Evolutionary conservation across 192 early-diverging fungal genomes (phyloP).

Genomic region (Chytriomyces confervae): DNA sequence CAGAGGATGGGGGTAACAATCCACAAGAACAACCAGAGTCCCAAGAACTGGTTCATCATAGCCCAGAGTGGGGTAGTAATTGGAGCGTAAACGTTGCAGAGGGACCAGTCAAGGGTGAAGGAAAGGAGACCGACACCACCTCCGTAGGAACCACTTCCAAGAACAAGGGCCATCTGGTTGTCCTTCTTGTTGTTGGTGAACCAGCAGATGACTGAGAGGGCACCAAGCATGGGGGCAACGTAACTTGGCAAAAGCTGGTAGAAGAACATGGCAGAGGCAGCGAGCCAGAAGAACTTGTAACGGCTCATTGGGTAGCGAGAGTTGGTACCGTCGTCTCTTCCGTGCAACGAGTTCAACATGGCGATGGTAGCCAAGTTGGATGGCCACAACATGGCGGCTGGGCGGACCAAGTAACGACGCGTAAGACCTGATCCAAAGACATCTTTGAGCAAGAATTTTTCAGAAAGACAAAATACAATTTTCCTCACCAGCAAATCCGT

Average conservation of each 20-base stretch:
- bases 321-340: constrained; percentile 10
- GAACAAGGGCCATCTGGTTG: constrained; percentile 14
- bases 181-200: neutral
- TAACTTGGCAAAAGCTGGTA: constrained; percentile 17
- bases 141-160: constrained; percentile 24
- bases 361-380: constrained; percentile 72
- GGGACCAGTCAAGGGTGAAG: constrained; percentile 66
- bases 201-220: neutral
- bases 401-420: constrained; percentile 76
- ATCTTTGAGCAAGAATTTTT: constrained; percentile 47
- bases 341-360: constrained; percentile 72
- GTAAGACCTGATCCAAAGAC: constrained; percentile 46
- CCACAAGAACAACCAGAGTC: constrained; percentile 29
- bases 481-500: constrained; percentile 58
- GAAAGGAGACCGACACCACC: constrained; percentile 59
- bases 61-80: constrained; percentile 42
- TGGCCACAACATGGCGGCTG: constrained; percentile 86
- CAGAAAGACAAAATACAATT: no score
- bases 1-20: constrained; percentile 33
- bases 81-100: constrained; percentile 19
- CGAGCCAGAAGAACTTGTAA: constrained; percentile 16
- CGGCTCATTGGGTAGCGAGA: neutral
- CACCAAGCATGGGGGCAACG: constrained; percentile 8
- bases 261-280: constrained; percentile 27
- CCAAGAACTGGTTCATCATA: constrained; percentile 25